These are phyloP conservation scores for Euphorbia pulcherrima DNA, from an alignment of 345 rosid genomes.

Conservation along the genomic window DNA sequence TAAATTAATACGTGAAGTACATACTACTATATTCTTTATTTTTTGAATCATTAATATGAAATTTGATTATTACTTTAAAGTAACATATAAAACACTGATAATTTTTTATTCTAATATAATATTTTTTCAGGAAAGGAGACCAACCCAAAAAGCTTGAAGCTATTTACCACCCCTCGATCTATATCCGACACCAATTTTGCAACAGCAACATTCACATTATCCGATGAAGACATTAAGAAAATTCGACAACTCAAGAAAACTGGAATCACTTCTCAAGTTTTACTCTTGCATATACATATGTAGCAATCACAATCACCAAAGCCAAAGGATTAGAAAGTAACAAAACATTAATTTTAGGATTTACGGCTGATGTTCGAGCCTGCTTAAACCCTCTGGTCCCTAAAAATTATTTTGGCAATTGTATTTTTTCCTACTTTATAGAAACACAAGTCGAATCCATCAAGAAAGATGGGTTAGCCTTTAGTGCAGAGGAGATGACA, in stretches of 20 bases:
- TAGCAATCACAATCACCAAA: background rate
- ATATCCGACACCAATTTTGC: background rate
- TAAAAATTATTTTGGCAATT: background rate
- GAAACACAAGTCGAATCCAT: background rate
- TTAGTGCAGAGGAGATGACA: background rate
- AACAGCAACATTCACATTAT: constrained; percentile 24
- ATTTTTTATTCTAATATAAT: no score
- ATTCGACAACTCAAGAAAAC: constrained; percentile 5
- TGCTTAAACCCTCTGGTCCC: background rate
- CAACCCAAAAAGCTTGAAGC: constrained; percentile 14
- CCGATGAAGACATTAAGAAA: constrained; percentile 22
- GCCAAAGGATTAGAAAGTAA: background rate
- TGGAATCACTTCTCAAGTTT: background rate
- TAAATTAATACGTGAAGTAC: no score
- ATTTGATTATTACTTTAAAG: no score
- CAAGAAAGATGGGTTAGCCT: background rate
- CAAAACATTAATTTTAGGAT: background rate
- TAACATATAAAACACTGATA: no score
- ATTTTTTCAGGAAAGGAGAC: background rate
- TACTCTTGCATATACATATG: background rate
- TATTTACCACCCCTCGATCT: background rate
- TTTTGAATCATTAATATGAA: no score
- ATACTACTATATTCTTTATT: no score
- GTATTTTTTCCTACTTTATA: background rate
- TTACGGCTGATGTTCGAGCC: background rate